A percentile compares a stretch with the other conserved stretches of the same genome.
Evolutionary conservation across 1,284 basidiomycete species (phyloP).

Genomic region (Papiliotrema fonsecae): DNA sequence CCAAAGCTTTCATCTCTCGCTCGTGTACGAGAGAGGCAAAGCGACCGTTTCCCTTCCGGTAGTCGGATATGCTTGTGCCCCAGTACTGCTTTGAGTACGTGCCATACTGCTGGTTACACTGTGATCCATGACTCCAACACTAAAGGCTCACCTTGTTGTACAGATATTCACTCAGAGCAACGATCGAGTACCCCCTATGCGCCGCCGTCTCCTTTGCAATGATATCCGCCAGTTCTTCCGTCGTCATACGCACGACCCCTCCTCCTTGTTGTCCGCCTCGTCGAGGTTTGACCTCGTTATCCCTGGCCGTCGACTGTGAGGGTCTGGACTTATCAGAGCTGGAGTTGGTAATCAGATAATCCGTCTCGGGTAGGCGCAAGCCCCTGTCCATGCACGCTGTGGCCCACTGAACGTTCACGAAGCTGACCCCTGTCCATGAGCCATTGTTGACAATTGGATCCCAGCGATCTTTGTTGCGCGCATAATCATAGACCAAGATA

Average conservation of each 20-base stretch:
- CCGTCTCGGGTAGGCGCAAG: conserved; percentile 3
- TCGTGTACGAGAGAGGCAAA: too few relatives aligned
- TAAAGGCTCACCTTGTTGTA: not conserved
- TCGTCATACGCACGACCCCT: not conserved
- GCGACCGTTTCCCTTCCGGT: not conserved
- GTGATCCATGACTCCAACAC: not conserved
- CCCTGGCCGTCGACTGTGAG: too few relatives aligned
- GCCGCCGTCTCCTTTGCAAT: not conserved
- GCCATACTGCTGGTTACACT: not conserved
- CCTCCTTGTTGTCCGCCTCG: too few relatives aligned
- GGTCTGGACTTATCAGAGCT: too few relatives aligned
- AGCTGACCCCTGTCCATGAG: conserved; percentile 5
- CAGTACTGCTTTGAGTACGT: not conserved
- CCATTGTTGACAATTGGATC: not conserved
- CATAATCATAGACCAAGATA: conserved; percentile 8
- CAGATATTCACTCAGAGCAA: not conserved
- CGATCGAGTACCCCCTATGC: not conserved
- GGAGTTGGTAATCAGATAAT: too few relatives aligned
- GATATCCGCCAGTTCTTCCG: not conserved
- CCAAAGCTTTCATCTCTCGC: too few relatives aligned
- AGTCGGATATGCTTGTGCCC: not conserved
- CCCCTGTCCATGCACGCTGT: conserved; percentile 4
- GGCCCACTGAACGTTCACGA: conserved; percentile 7
- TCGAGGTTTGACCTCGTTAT: too few relatives aligned
- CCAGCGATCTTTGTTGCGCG: not conserved